phyloP scores from a whole-genome alignment of 2,329 filamentous ascomycete genomes.

The Colletotrichum paranaense region DNA sequence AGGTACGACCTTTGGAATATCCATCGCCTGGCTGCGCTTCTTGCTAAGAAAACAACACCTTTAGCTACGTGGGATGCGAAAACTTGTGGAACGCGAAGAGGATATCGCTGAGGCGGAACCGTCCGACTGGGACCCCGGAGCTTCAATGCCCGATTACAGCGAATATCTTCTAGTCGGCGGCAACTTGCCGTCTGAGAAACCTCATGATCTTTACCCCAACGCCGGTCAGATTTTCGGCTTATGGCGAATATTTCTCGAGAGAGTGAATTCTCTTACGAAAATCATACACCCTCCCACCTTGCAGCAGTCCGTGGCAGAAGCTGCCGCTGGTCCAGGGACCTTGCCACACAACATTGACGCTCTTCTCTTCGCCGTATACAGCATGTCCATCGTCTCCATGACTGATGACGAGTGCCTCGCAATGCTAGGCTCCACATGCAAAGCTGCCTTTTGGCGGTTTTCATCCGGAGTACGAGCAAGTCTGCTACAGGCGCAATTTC shows the following conservation, averaged over 20 bases:
- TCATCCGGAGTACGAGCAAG: slow-evolving; percentile 61
- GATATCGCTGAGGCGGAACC: neutral
- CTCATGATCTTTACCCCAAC: slow-evolving; percentile 17
- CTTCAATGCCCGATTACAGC: slow-evolving; percentile 30
- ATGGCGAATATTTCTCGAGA: slow-evolving; percentile 80
- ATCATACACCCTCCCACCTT: slow-evolving; percentile 75
- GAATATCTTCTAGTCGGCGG: slow-evolving; percentile 21
- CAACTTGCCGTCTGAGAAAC: neutral
- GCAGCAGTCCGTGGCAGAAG: slow-evolving; percentile 44
- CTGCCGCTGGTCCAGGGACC: slow-evolving; percentile 38
- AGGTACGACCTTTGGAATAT: slow-evolving; percentile 52
- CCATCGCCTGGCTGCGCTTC: neutral
- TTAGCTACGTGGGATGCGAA: slow-evolving; percentile 17
- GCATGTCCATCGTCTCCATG: slow-evolving; percentile 66
- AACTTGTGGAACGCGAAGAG: slow-evolving; percentile 11
- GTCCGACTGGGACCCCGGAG: slow-evolving; percentile 20
- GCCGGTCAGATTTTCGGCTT: slow-evolving; percentile 58
- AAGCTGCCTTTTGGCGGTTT: slow-evolving; percentile 61
- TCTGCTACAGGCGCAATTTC: slow-evolving; percentile 64
- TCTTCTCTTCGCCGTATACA: slow-evolving; percentile 74
- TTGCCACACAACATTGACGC: slow-evolving; percentile 56
- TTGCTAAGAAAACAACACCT: neutral
- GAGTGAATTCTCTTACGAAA: slow-evolving; percentile 80
- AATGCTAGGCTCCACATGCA: slow-evolving; percentile 59
- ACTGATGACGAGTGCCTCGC: slow-evolving; percentile 66